A percentile compares a stretch with the other conserved stretches of the same genome.
phyloP scores from a whole-genome alignment of 2,329 filamentous ascomycete genomes.

The Trichoderma sp. region DNA sequence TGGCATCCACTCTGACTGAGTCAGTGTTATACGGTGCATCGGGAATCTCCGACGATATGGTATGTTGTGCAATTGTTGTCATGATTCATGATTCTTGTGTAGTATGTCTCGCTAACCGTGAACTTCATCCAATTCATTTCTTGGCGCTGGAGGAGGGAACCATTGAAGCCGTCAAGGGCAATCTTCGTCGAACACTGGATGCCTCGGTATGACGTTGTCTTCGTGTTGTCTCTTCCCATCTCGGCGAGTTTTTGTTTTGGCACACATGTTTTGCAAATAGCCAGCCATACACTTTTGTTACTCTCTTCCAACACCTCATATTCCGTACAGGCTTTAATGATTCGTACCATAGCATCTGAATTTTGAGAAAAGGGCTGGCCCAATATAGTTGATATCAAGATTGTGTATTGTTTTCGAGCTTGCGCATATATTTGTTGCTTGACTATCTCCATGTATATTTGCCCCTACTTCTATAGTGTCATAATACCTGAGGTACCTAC shows the following conservation, averaged over 20 bases:
- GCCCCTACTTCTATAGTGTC: not conserved
- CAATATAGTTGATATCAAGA: not conserved
- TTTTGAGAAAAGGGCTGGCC: slow-evolving; percentile 6
- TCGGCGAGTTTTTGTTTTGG: not conserved
- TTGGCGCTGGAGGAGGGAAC: slow-evolving; percentile 62
- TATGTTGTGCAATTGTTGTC: slow-evolving; percentile 44
- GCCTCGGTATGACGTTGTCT: slow-evolving; percentile 27
- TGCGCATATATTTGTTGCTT: not conserved
- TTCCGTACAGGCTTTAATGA: not conserved
- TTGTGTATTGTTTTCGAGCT: not conserved
- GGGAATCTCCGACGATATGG: slow-evolving; percentile 68
- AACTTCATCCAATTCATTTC: slow-evolving; percentile 59
- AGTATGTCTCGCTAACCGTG: slow-evolving; percentile 24
- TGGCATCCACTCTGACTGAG: slow-evolving; percentile 77
- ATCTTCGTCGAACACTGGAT: slow-evolving; percentile 55
- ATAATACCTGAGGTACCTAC: not conserved
- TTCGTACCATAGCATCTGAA: not conserved
- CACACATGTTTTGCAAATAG: not conserved
- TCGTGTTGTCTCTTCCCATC: not conserved
- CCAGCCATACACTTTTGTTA: not conserved
- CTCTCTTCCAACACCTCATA: not conserved
- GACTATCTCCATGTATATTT: not conserved
- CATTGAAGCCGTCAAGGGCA: slow-evolving; percentile 59
- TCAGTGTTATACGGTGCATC: slow-evolving; percentile 72
- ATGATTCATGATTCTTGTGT: not conserved